A percentile compares a stretch with the other conserved stretches of the same genome.
These are phyloP conservation scores for Zygnema circumcarinatum DNA, from an alignment of 139 green algal species.

Conservation along the genomic window DNA sequence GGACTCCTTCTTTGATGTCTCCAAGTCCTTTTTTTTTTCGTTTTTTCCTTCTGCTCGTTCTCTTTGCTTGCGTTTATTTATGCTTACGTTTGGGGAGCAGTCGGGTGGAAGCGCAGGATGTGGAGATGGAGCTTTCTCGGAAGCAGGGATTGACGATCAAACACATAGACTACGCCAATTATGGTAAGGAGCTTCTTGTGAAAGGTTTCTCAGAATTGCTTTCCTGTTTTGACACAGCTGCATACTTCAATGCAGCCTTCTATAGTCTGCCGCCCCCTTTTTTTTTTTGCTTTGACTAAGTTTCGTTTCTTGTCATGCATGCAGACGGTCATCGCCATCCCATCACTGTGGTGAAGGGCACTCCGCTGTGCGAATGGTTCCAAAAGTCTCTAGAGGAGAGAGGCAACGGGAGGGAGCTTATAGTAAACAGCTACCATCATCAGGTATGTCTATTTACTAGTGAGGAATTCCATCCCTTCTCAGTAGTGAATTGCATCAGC, in stretches of 20 bases:
- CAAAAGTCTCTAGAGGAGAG: slow-evolving; percentile 34
- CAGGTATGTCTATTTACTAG: slow-evolving; percentile 20
- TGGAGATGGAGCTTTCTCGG: slow-evolving; percentile 49
- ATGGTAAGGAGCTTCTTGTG: too few relatives aligned
- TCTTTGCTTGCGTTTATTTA: background rate
- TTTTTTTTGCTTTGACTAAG: too few relatives aligned
- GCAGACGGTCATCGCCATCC: slow-evolving; percentile 56
- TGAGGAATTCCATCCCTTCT: too few relatives aligned
- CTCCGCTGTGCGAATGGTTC: slow-evolving; percentile 60
- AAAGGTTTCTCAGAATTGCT: too few relatives aligned
- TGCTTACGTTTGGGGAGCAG: too few relatives aligned
- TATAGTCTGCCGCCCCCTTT: too few relatives aligned
- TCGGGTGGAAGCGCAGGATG: too few relatives aligned
- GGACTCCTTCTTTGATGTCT: background rate
- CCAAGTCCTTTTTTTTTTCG: background rate
- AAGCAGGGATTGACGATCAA: background rate
- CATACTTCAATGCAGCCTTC: too few relatives aligned
- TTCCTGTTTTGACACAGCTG: too few relatives aligned
- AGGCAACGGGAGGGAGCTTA: slow-evolving; percentile 21
- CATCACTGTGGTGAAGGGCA: slow-evolving; percentile 51
- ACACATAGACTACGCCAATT: slow-evolving; percentile 62
- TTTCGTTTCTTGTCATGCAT: too few relatives aligned
- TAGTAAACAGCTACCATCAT: slow-evolving; percentile 64
- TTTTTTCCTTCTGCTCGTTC: background rate
- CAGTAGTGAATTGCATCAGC: too few relatives aligned